Evolutionary conservation across 257 asterid species (phyloP), one percentile per base, ranked within the genome.

Genomic region (Galeopsis tetrahit): DNA sequence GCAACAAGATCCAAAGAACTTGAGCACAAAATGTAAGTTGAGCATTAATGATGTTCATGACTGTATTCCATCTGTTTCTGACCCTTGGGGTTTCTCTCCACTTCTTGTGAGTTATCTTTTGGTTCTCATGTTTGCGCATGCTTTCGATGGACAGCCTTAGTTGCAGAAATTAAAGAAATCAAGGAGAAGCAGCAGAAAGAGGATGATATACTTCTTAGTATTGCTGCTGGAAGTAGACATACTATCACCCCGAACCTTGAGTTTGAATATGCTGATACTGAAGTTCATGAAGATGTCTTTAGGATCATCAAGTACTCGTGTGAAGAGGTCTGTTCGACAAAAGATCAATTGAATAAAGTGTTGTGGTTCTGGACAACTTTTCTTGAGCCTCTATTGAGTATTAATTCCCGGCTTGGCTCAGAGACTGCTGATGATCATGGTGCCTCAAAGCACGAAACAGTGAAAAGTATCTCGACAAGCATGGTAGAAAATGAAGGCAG

Each of bases 1-100:
- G 91, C 99, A 92, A 81, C 97, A 90, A 81, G 99, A 95, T 79
- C 89, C 98, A 0, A 95, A 92, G 91, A 84, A 86, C 83, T 84
- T 95, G 93, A 83, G 97, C 87, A 77, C 97, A 46, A 92, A 95
- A 83, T 86, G 99, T 95, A 82, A 85, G 99, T 85, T 74, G 56
- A 60, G 48, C 48, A 51, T 55, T 36, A 62, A 31, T 65, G 70
- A 58, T 69, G 7, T 66, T 56, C 71, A 49, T 21, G 11, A 43
- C 69, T 64, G 17, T 46, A 60, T 39, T 62, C 14, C 55, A 15
- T 38, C n/a, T 32, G 35, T 48, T 40, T 70, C 21, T 66, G 51
- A 53, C 42, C 55, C 63, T 35, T 49, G 5, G n/a, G 4, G 11
- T 51, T 49, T 57, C 14, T 31, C 57, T 13, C 38, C 9, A 32